Evolutionary conservation across 208 protist genomes (phyloP).

Genomic region (Leishmania tropica): DNA sequence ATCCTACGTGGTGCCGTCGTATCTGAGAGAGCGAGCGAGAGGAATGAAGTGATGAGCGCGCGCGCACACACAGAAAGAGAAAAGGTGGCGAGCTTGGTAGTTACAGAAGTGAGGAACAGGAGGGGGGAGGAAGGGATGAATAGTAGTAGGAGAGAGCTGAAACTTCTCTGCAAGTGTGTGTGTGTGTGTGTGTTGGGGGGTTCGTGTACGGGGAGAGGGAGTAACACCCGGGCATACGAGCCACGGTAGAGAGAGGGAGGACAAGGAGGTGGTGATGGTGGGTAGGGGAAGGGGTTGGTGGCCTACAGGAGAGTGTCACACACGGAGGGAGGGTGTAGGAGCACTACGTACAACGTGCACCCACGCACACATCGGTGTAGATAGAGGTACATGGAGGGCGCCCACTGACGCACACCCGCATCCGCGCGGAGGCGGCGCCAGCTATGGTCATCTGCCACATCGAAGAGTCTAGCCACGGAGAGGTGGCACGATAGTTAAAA

Average conservation of each 20-base stretch:
- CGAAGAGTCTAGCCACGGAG: neutral
- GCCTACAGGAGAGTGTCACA: neutral
- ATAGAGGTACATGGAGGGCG: neutral
- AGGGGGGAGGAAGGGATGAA: neutral
- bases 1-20: neutral
- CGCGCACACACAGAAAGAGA: neutral
- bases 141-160: neutral
- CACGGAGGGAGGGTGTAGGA: neutral
- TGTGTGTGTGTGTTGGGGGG: neutral
- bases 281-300: neutral
- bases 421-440: neutral
- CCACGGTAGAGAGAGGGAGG: neutral
- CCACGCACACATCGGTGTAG: neutral
- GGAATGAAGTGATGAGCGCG: neutral
- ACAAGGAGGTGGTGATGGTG: neutral
- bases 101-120: neutral
- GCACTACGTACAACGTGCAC: neutral
- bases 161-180: slow-evolving; percentile 1
- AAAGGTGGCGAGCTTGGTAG: slow-evolving; percentile 1
- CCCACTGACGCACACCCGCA: neutral
- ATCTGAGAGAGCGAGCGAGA: neutral
- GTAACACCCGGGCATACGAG: neutral
- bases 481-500: neutral
- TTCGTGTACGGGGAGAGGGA: neutral
- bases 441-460: neutral